Base-by-base conservation (phyloP, 305 asterid species). In the Euphrasia arctica region DNA sequence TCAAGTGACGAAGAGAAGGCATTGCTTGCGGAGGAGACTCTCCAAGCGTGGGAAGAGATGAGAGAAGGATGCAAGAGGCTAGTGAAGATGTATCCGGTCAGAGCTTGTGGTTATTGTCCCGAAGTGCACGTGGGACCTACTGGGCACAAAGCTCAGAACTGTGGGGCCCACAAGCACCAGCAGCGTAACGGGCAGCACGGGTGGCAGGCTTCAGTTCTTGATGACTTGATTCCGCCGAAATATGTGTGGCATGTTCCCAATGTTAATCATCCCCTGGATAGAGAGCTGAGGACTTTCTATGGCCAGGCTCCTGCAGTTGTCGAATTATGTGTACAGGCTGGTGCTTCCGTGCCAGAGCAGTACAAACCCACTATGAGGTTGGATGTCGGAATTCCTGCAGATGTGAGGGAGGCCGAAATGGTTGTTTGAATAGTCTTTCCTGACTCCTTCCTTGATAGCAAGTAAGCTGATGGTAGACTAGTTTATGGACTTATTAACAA, bases 111-210 rank as follows among this genome's bases (percentile, higher is more conserved):
- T 32, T 93, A 93, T 65, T 93, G 99, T 60, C 95, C 99, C 0
- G 97, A 90, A 73, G 79, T 93, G 29, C 99, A 93, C 52, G 83
- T 93, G 42, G 99, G 96, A 31, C 83, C 94, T 4, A 83, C 74
- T 0, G 98, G 98, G 29, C 98, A 90, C 84, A 90, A 80, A 74
- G 97, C 96, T 1, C 98, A 93, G 81, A 87, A 84, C 65, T 93
- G 98, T 72, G 97, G 98, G 49, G 96, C 97, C 48, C 89, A 80
- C 70, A 90, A 93, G 82, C 99, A 93, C 70, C 99, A 93, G 79
- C 99, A 93, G 79, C 86, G 97, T 28, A 90, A 93, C 3, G 99
- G 99, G 67, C 96, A 90, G 64, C 99, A 93, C 25, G 97, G 99
- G 29, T 93, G 99, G 97, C 97, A 93, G 79, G 63, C 95, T 1